Base-by-base conservation (phyloP, 768 basidiomycete species). In the Russula sp. region DNA sequence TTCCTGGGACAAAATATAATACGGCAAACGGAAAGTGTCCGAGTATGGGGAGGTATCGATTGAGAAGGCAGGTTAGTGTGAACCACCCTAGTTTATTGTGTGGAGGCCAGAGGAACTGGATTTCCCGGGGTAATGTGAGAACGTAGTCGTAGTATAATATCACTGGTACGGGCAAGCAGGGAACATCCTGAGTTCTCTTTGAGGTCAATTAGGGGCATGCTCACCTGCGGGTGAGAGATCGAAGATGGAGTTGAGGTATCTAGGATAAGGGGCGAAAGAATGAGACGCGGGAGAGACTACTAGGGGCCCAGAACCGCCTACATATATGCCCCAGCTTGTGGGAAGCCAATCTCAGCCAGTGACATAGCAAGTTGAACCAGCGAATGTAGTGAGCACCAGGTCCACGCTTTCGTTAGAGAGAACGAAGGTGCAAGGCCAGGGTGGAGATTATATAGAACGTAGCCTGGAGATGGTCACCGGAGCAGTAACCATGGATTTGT, bases 31-130 rank as follows among this genome's bases (percentile, higher is more conserved):
- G 69, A 10, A 71, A 63, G 42, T 69, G 64, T 10, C 76, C 78
- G 39, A 80, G 71, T 50, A 80, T 71, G 1, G 79, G 74, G 45
- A 79, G 68, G 60, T 84, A 84, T 9, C 82, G 79, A 61, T 81
- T 81, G 42, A 81, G 56, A n/a, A n/a, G n/a, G n/a, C n/a, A n/a
- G n/a, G n/a, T n/a, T 48, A 81, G 73, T 1, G 80, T 73, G 52
- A 78, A 77, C n/a, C 68, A 66, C 3, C 70, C 73, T 61, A 75
- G 78, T 4, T 74, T 76, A 50, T 73, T 71, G 45, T 48, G 45
- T 6, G 62, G 62, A 55, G 69, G 69, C 82, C 82, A 84, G 7
- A 84, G 68, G 50, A 75, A 75, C 18, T 70, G 67, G 44, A 80
- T 67, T 66, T 84, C 82, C 35, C 68, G 67, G 22, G 66, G 61